Percentiles rank a stretch among this genome's conserved stretches.
These are phyloP conservation scores for Aspergillus avenaceus DNA, from an alignment of 495 filamentous ascomycete species.

Conservation along the genomic window DNA sequence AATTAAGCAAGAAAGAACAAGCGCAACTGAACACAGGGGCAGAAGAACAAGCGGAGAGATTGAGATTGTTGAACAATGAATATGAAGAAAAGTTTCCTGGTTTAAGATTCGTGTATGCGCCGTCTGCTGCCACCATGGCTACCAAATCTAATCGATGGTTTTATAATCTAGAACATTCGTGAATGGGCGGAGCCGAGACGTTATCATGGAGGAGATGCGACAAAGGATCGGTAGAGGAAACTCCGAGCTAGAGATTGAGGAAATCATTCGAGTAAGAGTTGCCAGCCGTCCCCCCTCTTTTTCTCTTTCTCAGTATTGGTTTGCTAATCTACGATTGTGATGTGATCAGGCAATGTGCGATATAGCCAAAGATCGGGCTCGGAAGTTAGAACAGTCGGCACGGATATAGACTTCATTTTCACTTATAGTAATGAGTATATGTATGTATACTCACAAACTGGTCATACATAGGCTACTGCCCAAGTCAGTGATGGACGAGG, in stretches of 20 bases:
- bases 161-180: constrained; percentile 66
- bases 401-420: constrained; percentile 7
- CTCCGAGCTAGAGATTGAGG: constrained; percentile 61
- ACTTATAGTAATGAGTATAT: too few species aligned
- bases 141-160: background rate
- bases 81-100: constrained; percentile 84
- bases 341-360: constrained; percentile 63
- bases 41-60: constrained; percentile 47
- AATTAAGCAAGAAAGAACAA: constrained; percentile 75
- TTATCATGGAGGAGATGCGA: constrained; percentile 84
- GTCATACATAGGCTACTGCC: too few species aligned
- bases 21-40: constrained; percentile 58
- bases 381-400: constrained; percentile 38
- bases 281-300: too few species aligned
- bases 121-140: too few species aligned
- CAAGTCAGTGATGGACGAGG: too few species aligned
- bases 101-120: constrained; percentile 76
- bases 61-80: constrained; percentile 61
- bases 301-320: too few species aligned
- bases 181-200: constrained; percentile 67
- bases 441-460: too few species aligned
- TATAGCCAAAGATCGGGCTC: constrained; percentile 61
- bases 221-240: constrained; percentile 67
- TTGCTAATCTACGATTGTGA: background rate
- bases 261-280: constrained; percentile 73